Evolutionary conservation across 768 basidiomycete species (phyloP), one percentile per base, ranked within the genome.

Genomic region (Clitopilus passeckerianus): DNA sequence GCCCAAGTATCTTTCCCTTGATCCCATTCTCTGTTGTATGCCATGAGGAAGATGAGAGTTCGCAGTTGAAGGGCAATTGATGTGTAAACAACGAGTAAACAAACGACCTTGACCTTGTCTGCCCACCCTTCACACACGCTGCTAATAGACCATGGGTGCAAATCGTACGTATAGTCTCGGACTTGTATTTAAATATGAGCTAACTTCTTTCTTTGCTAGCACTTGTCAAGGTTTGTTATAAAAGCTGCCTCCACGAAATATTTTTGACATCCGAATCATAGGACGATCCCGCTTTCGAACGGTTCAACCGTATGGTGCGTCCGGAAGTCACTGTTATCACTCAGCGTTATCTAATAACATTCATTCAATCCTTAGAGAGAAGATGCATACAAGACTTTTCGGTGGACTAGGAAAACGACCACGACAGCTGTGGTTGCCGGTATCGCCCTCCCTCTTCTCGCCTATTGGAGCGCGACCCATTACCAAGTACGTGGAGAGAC

Each of bases 11-110:
- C 82, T 72, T 91, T 92, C 56, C 90, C 91, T 71, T 81, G 82
- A 75, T 92, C 90, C 91, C 92, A 93, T 78, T 93, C 90, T 63
- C 92, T 86, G 74, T 89, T 89, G 73, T 87, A 84, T 54, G 87
- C 80, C 89, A 91, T 90, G 72, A 55, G 53, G 59, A 52, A 53
- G 60, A 61, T 62, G 65, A 70, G 68, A 66, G 71, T 69, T 59
- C 65, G 66, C 70, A 71, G 54, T 65, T 71, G 68, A 71, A 64
- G 57, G 63, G 34, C n/a, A 53, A 53, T 16, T 53, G 54, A 37
- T 18, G 64, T 57, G 65, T 63, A 76, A 77, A 75, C 74, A 76
- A 70, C 55, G 64, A 41, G 72, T 67, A 77, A 76, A 75, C 68
- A 74, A 75, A 63, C 54, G 63, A 60, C 65, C 61, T 58, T 63